Base-by-base conservation (phyloP, 2,329 filamentous ascomycete species). In the Aspergillus bombycis region DNA sequence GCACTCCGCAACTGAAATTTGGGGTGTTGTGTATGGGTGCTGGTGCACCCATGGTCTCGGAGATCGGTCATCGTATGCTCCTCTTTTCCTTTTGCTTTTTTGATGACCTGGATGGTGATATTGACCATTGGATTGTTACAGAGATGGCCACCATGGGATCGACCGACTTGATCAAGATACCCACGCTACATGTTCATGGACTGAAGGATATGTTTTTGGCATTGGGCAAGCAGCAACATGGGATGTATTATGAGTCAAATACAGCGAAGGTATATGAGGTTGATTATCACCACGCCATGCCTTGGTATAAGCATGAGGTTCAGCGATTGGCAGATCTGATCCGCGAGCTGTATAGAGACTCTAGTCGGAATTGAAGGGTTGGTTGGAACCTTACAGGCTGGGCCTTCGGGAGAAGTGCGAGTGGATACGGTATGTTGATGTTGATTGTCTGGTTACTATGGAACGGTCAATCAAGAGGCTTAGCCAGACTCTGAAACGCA, bases 211-310 rank as follows among this genome's bases (percentile, higher is more conserved):
- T 64, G 43, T 68, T 67, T 11, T 23, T 71, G 26, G 28, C 57
- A 10, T 36, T 64, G n/a, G 64, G 69, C 9, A 66, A 50, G 11
- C 67, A 66, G 6, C 68, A 71, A 55, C 56, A 61, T 5, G 55
- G 45, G 4, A 62, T 54, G 9, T 69, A 61, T 19, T 71, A 68
- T 38, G 64, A 69, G 28, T 19, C 55, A 14, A 23, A 50, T 12
- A 58, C 59, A 2, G 38, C 58, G 8, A 58, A 11, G 36, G 38
- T 71, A 21, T 68, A 65, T 32, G 67, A 70, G 58, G 64, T 70
- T 7, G 65, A 70, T 19, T 71, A 71, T 41, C 69, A 71, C 45
- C 69, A 71, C 63, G 69, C 69, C 8, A 71, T 71, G 69, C 69
- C 69, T 21, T 71, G 69, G 69, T 63, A 64, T 11, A 66, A 61